Conservation (phyloP, 768 basidiomycete species). For the Scleroderma bovista region DNA sequence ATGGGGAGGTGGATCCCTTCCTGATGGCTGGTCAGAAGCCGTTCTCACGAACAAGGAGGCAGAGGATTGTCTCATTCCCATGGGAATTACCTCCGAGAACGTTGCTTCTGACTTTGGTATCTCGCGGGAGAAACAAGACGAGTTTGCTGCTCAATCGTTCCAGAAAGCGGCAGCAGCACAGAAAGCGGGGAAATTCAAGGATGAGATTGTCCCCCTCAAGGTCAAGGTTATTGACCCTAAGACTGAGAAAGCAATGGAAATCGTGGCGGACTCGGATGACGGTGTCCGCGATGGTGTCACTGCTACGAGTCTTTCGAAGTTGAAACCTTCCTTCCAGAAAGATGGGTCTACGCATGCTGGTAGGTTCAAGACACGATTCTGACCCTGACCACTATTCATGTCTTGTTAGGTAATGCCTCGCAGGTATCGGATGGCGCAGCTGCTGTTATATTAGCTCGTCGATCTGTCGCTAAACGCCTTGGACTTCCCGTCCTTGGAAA, state of each 20-base stretch:
- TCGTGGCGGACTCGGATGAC: conserved; percentile 76
- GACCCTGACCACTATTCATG: neutral
- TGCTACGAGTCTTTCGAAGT: conserved; percentile 65
- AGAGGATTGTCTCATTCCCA: conserved; percentile 78
- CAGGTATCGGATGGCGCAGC: conserved; percentile 93
- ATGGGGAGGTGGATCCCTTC: conserved; percentile 53
- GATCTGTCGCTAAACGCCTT: conserved; percentile 74
- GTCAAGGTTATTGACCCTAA: conserved; percentile 68
- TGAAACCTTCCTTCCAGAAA: conserved; percentile 82
- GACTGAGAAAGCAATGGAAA: conserved; percentile 58
- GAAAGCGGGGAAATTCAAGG: conserved; percentile 75
- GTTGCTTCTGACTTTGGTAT: conserved; percentile 75
- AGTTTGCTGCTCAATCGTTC: conserved; percentile 80
- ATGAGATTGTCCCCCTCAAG: conserved; percentile 79
- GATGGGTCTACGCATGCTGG: conserved; percentile 74
- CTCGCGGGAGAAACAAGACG: conserved; percentile 73
- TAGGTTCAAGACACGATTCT: conserved; percentile 14
- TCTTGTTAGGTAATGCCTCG: conserved; percentile 60
- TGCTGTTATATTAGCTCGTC: conserved; percentile 77
- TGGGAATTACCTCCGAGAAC: conserved; percentile 96
- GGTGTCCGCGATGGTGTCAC: conserved; percentile 86
- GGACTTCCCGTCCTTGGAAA: conserved; percentile 87
- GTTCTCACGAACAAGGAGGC: conserved; percentile 64
- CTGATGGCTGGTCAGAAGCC: conserved; percentile 56
- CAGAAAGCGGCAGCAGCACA: conserved; percentile 78